These are phyloP conservation scores for Lactarius indigo DNA, from an alignment of 768 basidiomycete species.

Conservation along the genomic window DNA sequence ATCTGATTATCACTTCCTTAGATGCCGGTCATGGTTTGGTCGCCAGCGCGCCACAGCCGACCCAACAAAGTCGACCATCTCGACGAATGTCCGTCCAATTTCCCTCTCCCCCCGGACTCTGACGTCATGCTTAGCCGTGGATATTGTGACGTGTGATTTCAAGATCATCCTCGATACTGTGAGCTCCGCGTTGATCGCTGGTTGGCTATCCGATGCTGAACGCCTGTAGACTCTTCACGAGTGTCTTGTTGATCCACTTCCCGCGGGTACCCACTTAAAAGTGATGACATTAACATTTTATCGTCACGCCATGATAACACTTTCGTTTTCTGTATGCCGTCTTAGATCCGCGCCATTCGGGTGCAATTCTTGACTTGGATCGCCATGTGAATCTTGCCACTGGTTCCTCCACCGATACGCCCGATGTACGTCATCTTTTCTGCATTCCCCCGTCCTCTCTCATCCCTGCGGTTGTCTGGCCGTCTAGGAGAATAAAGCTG, in stretches of 20 bases:
- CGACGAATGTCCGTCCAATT: conserved; percentile 11
- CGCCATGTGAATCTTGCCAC: conserved; percentile 25
- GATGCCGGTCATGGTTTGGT: conserved; percentile 16
- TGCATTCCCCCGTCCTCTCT: neutral
- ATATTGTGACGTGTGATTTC: conserved; percentile 10
- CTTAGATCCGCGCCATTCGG: conserved; percentile 27
- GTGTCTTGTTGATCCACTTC: conserved; percentile 23
- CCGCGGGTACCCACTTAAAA: conserved; percentile 18
- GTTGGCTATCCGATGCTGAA: neutral
- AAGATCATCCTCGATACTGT: conserved; percentile 23
- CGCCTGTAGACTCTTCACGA: conserved; percentile 18
- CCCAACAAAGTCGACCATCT: neutral
- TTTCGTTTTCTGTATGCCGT: conserved; percentile 18
- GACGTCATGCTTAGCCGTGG: neutral
- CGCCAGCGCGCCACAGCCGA: neutral
- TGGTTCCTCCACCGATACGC: neutral
- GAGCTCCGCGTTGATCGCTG: neutral
- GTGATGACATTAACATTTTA: conserved; percentile 12
- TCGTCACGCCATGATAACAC: neutral
- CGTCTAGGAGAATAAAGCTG: neutral
- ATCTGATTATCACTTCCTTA: neutral
- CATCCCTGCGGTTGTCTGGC: neutral
- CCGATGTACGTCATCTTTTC: neutral
- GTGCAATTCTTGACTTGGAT: conserved; percentile 25
- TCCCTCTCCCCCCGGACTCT: neutral